A percentile compares a stretch with the other conserved stretches of the same genome.
These are phyloP conservation scores for Salvia sclarea DNA, from an alignment of 305 asterid species.

Conservation along the genomic window DNA sequence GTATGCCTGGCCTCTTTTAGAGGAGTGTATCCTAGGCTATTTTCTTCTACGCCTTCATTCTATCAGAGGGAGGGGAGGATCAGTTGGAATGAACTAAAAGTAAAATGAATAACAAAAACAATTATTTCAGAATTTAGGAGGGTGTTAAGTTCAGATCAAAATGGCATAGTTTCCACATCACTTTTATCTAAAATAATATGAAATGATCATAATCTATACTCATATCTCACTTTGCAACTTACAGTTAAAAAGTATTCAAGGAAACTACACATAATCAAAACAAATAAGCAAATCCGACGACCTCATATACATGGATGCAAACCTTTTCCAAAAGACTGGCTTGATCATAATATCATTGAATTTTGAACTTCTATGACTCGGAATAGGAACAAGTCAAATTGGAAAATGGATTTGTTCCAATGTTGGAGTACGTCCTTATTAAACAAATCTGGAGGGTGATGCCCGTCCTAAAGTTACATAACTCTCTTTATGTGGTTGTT, in stretches of 20 bases:
- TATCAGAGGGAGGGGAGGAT: neutral
- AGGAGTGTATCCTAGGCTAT: no score
- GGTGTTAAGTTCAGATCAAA: neutral
- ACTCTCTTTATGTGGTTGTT: conserved; percentile 10
- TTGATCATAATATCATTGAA: conserved; percentile 1
- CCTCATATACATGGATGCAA: conserved; percentile 11
- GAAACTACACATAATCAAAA: neutral
- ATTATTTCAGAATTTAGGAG: neutral
- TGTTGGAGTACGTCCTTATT: conserved; percentile 2
- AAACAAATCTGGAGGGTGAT: conserved; percentile 4
- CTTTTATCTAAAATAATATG: neutral
- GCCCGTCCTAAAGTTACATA: neutral
- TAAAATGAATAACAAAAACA: neutral
- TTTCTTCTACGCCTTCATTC: no score
- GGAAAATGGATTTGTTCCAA: neutral
- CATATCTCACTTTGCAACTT: neutral
- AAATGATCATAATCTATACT: neutral
- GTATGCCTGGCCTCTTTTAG: no score
- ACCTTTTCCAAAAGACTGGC: neutral
- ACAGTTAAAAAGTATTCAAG: neutral
- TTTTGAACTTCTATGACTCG: conserved; percentile 14
- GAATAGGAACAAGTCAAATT: conserved; percentile 14
- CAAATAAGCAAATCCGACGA: conserved; percentile 1
- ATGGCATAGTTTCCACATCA: conserved; percentile 1
- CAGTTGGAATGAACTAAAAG: neutral